Percentiles rank a stretch among this genome's conserved stretches.
Evolutionary conservation across 2,329 filamentous ascomycete species (phyloP).

Genomic region (Penicillium sclerotigenum): DNA sequence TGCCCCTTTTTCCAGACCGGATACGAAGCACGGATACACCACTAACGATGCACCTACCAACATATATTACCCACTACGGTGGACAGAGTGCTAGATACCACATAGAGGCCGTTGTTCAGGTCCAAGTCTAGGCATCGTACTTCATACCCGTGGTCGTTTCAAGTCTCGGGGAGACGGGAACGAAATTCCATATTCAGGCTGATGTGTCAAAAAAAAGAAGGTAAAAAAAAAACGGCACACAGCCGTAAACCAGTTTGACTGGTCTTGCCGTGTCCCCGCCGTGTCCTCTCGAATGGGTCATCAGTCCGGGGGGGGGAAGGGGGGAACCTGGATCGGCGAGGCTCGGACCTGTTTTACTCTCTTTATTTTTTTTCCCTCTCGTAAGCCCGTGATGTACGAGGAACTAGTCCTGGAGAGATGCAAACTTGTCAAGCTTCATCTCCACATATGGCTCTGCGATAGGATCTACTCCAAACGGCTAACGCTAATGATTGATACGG

Average conservation of each 20-base stretch:
- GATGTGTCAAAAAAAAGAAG: neutral
- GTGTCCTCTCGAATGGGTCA: conserved; percentile 2
- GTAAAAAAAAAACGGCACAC: neutral
- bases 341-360: neutral
- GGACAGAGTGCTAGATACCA: neutral
- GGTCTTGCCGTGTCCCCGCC: neutral
- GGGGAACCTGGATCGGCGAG: conserved; percentile 8
- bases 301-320: conserved; percentile 5
- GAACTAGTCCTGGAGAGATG: neutral
- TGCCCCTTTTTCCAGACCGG: conserved; percentile 15
- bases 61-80: neutral
- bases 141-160: neutral
- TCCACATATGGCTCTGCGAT: conserved; percentile 3
- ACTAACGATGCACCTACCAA: neutral
- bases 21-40: conserved; percentile 5
- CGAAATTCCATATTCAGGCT: neutral
- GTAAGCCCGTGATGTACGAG: neutral
- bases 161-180: conserved; percentile 5
- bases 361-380: neutral
- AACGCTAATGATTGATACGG: neutral
- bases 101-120: neutral
- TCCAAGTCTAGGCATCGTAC: neutral
- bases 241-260: neutral
- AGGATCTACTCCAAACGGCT: neutral
- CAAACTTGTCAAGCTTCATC: conserved; percentile 6